These are phyloP conservation scores for Adiantum capillusveneris DNA, from an alignment of 75 land plant species.

Conservation along the genomic window DNA sequence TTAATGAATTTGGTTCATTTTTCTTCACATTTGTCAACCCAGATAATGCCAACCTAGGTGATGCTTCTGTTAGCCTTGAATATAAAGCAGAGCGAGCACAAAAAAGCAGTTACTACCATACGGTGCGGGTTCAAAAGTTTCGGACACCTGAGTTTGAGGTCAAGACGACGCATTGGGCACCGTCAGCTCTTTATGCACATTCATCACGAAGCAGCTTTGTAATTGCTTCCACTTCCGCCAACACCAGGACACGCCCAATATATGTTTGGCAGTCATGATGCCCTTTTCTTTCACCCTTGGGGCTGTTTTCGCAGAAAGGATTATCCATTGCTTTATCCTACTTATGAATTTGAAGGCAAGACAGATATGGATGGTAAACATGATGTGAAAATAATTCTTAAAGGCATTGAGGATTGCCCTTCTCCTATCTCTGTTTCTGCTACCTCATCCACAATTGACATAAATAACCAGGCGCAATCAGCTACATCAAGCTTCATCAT, in stretches of 20 bases:
- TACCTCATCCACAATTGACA: not conserved
- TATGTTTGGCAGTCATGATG: not conserved
- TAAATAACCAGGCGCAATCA: not conserved
- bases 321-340: not conserved
- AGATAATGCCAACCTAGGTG: conserved; percentile 1
- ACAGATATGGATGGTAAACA: conserved; percentile 1
- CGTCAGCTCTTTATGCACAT: not conserved
- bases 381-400: not conserved
- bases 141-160: conserved; percentile 1
- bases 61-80: not conserved
- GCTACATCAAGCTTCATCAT: not conserved
- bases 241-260: not conserved
- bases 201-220: not conserved
- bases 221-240: conserved; percentile 1
- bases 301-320: not conserved
- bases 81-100: not conserved
- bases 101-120: not conserved
- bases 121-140: not conserved
- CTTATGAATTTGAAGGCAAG: not conserved
- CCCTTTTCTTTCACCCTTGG: not conserved
- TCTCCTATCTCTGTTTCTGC: not conserved
- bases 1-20: conserved; percentile 1
- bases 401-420: not conserved
- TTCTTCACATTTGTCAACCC: not conserved
- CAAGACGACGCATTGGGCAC: not conserved